Conservation (phyloP, 306 rosid genomes). For the Sicyos baderoa region DNA sequence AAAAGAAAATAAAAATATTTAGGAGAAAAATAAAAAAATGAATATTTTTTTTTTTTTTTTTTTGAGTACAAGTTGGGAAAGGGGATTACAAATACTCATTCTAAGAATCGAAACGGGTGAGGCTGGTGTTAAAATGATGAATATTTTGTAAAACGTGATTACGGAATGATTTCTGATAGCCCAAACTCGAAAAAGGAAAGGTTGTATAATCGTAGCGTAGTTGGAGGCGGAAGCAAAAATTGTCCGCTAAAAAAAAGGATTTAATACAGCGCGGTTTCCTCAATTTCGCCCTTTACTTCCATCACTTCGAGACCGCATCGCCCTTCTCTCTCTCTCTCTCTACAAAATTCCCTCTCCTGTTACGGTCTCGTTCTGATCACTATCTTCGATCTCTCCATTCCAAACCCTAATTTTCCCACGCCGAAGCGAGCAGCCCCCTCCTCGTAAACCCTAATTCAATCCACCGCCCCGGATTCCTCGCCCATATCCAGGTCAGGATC, state of each 20-base stretch:
- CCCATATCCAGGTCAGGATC: slow-evolving; percentile 17
- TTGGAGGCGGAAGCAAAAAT: no score
- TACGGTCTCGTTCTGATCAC: not conserved
- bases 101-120: no score
- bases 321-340: not conserved
- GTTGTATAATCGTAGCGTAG: not conserved
- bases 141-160: no score
- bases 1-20: no score
- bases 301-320: slow-evolving; percentile 2
- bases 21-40: no score
- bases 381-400: not conserved
- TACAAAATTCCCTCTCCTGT: not conserved
- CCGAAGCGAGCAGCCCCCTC: no score
- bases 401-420: slow-evolving; percentile 6
- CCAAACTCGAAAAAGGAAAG: no score
- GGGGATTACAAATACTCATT: no score
- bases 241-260: not conserved
- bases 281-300: not conserved
- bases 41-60: no score
- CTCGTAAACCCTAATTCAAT: not conserved
- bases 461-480: not conserved
- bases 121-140: no score
- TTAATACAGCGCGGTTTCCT: slow-evolving; percentile 4
- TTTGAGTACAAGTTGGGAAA: no score
- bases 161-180: no score